Conservation (phyloP, 2,329 filamentous ascomycete species). For the Phialophora chinensis region DNA sequence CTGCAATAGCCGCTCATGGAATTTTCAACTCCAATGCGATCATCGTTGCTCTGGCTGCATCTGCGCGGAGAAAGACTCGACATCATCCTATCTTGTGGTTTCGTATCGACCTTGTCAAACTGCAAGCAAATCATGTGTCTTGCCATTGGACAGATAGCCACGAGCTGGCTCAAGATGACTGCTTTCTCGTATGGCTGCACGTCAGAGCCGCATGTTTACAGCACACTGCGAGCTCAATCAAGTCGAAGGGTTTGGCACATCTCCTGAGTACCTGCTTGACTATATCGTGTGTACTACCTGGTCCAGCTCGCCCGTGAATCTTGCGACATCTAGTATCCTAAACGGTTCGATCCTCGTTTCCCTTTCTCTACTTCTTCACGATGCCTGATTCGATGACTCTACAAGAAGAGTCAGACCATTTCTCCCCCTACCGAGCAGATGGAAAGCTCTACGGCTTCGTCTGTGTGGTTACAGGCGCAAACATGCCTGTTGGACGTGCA, state of each 20-base stretch:
- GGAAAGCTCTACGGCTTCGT: constrained; percentile 69
- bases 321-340: background rate
- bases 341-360: background rate
- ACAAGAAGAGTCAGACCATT: constrained; percentile 53
- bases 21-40: background rate
- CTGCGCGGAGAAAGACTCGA: background rate
- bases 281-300: background rate
- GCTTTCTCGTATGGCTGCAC: background rate
- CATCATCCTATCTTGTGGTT: background rate
- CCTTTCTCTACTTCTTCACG: background rate
- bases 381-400: constrained; percentile 36
- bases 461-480: constrained; percentile 68
- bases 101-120: background rate
- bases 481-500: constrained; percentile 65
- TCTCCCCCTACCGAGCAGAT: constrained; percentile 63
- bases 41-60: background rate
- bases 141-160: background rate
- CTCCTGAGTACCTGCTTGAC: background rate
- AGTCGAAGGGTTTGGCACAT: background rate
- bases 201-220: background rate
- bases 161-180: background rate
- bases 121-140: background rate
- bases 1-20: background rate
- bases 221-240: background rate
- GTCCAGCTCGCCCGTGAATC: background rate